Evolutionary conservation across 2,329 filamentous ascomycete genomes (phyloP).

Genomic region (Aspergillus hiratsukae): DNA sequence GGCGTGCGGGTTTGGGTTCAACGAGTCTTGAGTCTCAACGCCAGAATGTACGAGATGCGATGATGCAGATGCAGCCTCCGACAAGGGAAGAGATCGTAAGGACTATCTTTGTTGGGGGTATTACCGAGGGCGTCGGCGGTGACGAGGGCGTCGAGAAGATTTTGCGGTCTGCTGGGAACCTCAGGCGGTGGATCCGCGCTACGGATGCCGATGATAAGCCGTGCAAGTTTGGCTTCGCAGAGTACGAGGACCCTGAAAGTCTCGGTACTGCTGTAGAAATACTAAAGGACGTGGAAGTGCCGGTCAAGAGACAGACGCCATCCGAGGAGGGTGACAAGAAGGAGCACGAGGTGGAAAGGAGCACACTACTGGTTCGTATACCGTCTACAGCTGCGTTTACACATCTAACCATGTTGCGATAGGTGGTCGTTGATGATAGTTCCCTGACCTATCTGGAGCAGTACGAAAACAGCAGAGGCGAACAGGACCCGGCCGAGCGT

Average conservation of each 20-base stretch:
- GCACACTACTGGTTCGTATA: constrained; percentile 58
- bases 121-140: constrained; percentile 71
- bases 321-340: constrained; percentile 40
- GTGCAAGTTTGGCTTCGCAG: constrained; percentile 88
- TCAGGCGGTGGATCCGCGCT: constrained; percentile 81
- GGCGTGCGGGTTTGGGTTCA: constrained; percentile 57
- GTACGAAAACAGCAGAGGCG: constrained; percentile 63
- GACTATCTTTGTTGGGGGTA: constrained; percentile 83
- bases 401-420: constrained; percentile 20
- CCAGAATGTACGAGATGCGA: constrained; percentile 61
- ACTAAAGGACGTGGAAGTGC: constrained; percentile 75
- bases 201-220: constrained; percentile 75
- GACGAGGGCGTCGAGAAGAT: constrained; percentile 78
- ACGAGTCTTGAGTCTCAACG: constrained; percentile 62
- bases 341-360: constrained; percentile 58
- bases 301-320: constrained; percentile 65
- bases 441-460: constrained; percentile 82
- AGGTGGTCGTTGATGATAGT: constrained; percentile 71
- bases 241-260: constrained; percentile 88
- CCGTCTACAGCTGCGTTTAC: neutral
- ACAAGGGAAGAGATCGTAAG: constrained; percentile 86
- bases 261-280: constrained; percentile 80
- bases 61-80: constrained; percentile 72
- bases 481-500: constrained; percentile 56
- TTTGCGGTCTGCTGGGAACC: constrained; percentile 67